Base-by-base conservation (phyloP, 805 yeast species). In the Starmera amethionina region DNA sequence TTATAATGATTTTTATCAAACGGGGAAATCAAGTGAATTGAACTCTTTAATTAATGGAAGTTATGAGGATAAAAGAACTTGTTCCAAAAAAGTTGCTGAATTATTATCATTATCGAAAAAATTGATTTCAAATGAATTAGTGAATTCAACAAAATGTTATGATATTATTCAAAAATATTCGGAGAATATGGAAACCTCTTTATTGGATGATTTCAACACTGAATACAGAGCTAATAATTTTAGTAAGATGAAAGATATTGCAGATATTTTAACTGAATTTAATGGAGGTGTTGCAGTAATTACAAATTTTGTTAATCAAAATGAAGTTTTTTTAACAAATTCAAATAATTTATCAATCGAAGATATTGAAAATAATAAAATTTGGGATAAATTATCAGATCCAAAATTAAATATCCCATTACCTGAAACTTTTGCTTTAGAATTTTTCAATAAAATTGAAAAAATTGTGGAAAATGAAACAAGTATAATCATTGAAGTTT, bases 201-300 rank as follows among this genome's bases (percentile, higher is more conserved):
- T 89, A 40, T 63, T 90, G 39, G 75, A 73, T 33, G 73, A 75
- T 41, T 90, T 90, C 50, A 82, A 80, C 50, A 67, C 72, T 19
- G 86, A 87, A n/a, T 84, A 83, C 49, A 74, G 77, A 42, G 74
- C 73, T 22, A 79, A 77, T 44, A 81, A 86, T 49, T 73, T 77
- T 49, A 65, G 67, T n/a, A 75, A 74, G 40, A 79, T 93, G 82
- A 78, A 75, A 51, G 87, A 80, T 42, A 73, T 79, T 22, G 86
- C 96, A 0, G 76, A 75, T 38, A 74, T 88, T 14, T 66, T 89
- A 38, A 73, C 78, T 40, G 84, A 79, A 45, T 90, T 79, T 64
- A 89, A 90, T 54, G 90, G 87, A 15, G 96, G 96, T 11, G 70
- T 75, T 10, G 79, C 82, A 43, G 90, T 89, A 8, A 82, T 86